Evolutionary conservation across 805 yeast genomes (phyloP).

Genomic region (Ogataea angusta): DNA sequence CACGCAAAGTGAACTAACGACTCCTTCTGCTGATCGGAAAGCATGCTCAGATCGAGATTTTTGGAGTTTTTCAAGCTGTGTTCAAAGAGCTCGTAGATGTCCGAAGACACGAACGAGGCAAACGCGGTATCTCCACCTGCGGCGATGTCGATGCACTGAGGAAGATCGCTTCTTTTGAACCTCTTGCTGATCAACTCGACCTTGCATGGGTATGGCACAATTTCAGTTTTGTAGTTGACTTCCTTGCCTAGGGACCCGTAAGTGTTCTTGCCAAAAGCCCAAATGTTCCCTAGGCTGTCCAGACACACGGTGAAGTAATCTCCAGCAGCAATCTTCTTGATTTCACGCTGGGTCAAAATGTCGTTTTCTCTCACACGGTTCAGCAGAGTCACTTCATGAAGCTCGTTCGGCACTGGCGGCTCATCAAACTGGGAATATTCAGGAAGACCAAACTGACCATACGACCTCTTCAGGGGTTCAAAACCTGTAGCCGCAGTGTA

Average conservation of each 20-base stretch:
- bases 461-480: conserved; percentile 39
- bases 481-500: conserved; percentile 61
- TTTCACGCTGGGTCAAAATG: conserved; percentile 38
- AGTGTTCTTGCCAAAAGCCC: conserved; percentile 82
- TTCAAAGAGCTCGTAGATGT: conserved; percentile 36
- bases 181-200: conserved; percentile 39
- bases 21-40: conserved; percentile 24
- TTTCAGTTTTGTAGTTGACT: conserved; percentile 61
- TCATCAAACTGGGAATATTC: conserved; percentile 59
- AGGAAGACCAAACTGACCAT: conserved; percentile 87
- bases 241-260: conserved; percentile 82
- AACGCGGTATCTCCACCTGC: conserved; percentile 71
- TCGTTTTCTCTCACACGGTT: conserved; percentile 40
- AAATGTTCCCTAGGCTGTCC: conserved; percentile 66
- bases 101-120: conserved; percentile 39
- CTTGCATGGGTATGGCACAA: conserved; percentile 65
- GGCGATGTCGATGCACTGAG: conserved; percentile 50
- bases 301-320: conserved; percentile 65
- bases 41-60: conserved; percentile 13
- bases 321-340: conserved; percentile 69
- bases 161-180: conserved; percentile 40
- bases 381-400: conserved; percentile 56
- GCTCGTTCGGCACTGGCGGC: conserved; percentile 45
- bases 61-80: conserved; percentile 23
- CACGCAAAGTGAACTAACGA: conserved; percentile 50